Base-by-base conservation (phyloP, 768 basidiomycete genomes). In the Leccinellum rugosiceps region DNA sequence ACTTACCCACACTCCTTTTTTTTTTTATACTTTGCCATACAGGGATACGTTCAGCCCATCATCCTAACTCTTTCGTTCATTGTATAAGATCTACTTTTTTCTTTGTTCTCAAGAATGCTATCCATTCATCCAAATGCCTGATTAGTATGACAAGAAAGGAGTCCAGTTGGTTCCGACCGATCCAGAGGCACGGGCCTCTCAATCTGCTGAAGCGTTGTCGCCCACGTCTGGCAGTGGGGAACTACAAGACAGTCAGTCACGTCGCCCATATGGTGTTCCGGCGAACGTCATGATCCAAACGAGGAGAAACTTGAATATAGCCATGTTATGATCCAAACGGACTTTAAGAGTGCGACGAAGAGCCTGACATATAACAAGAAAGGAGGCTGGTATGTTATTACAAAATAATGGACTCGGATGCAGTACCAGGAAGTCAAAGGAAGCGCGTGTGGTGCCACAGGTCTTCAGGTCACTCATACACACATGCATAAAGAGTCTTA, bases 41-140 rank as follows among this genome's bases (percentile, higher is more conserved):
- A 10, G 68, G 67, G 61, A 30, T 57, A 63, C 62, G 58, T 50
- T 65, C 59, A 59, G 30, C 59, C 58, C 62, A 68, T 60, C 68
- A 59, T 59, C n/a, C 50, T 43, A 50, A 50, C 41, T 48, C 43
- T 10, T 59, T 69, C 59, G 58, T 68, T 69, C 65, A 53, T 19
- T 35, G 0, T 69, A 62, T 67, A 60, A n/a, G 26, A 66, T 59
- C 32, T 57, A 56, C 46, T 8, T 34, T 19, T 50, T 41, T 11
- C 13, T 31, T n/a, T 17, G 14, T 17, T 17, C 9, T 7, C 10
- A 51, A 25, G 31, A 64, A 69, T 69, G 56, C 58, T 59, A 64
- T 64, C 38, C 60, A 48, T 31, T 56, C 51, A 52, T 46, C 41
- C 38, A 56, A 47, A 43, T 10, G 4, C 26, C 35, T 11, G 45